These are phyloP conservation scores for Capsicum chinense DNA, from an alignment of 257 asterid species.

Conservation along the genomic window DNA sequence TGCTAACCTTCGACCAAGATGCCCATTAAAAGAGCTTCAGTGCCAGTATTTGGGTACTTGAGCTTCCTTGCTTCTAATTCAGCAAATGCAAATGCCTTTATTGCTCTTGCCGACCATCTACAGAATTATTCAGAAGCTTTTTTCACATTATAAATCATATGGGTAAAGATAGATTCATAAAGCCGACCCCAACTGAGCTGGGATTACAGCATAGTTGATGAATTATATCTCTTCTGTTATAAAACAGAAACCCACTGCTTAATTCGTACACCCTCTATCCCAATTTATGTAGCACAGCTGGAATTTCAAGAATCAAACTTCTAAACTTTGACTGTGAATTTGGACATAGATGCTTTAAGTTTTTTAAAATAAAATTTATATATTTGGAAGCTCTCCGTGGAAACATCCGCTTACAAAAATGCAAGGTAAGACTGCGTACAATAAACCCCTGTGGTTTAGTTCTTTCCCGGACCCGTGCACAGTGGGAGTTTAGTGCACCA, in stretches of 20 bases:
- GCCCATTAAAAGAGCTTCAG: constrained; percentile 93
- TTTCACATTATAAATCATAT: background rate
- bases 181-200: background rate
- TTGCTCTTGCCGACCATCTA: constrained; percentile 93
- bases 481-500: too few relatives aligned
- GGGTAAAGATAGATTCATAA: background rate
- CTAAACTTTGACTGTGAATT: too few relatives aligned
- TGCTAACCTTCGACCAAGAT: constrained; percentile 87
- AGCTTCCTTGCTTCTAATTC: constrained; percentile 91
- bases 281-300: too few relatives aligned
- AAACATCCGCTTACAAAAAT: too few relatives aligned
- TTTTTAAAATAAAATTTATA: too few relatives aligned
- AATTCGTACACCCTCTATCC: background rate
- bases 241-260: background rate
- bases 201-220: background rate
- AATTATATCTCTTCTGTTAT: background rate
- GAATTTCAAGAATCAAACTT: too few relatives aligned
- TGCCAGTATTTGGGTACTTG: constrained; percentile 84
- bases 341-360: too few relatives aligned
- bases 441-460: too few relatives aligned
- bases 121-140: constrained; percentile 21
- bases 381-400: too few relatives aligned
- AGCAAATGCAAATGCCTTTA: constrained; percentile 82
- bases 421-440: too few relatives aligned
- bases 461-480: too few relatives aligned